Base-by-base conservation (phyloP, 2,329 filamentous ascomycete genomes). In the Xylariaceae sp. region DNA sequence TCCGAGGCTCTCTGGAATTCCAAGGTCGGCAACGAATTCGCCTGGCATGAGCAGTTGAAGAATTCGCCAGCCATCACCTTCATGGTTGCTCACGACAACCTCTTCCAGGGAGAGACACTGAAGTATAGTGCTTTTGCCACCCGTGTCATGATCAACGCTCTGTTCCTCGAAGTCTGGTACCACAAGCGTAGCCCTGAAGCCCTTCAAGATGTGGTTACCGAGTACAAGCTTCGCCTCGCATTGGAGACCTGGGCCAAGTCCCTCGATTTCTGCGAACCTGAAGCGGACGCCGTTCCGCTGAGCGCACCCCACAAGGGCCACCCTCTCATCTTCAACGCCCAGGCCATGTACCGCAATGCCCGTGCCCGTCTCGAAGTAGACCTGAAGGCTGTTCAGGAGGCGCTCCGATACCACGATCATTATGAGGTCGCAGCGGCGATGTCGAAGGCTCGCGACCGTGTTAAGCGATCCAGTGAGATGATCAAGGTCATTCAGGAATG, bases 211-310 rank as follows among this genome's bases (percentile, higher is more conserved):
- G 92, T 97, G 45, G 93, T 97, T 50, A 96, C 93, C 2, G 94
- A 97, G 77, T 97, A 96, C 83, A 97, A 97, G 80, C 88, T 99
- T 62, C 87, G 94, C 59, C 85, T 97, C 56, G 94, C 94, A 54
- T 81, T 99, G 56, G 93, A 97, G 78, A 97, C 93, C n/a, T 99
- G 94, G 94, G 92, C 97, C 80, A 95, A 90, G 77, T 97, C 93
- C 47, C 84, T 97, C 18, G 91, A 95, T 59, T 83, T 95, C 62
- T 97, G 92, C 73, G 93, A 97, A 77, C 88, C 92, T 2, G 94
- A 99, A 76, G 87, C 85, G 11, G 90, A 93, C 56, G 84, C 91
- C 10, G 90, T 97, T 55, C 91, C 92, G 55, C 83, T 97, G 66
- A 96, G 90, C 73, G 92, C 93, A 34, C 93, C 94, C 52, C 92